Conservation (phyloP, 306 rosid species). For the Pyrus bretschneideri region DNA sequence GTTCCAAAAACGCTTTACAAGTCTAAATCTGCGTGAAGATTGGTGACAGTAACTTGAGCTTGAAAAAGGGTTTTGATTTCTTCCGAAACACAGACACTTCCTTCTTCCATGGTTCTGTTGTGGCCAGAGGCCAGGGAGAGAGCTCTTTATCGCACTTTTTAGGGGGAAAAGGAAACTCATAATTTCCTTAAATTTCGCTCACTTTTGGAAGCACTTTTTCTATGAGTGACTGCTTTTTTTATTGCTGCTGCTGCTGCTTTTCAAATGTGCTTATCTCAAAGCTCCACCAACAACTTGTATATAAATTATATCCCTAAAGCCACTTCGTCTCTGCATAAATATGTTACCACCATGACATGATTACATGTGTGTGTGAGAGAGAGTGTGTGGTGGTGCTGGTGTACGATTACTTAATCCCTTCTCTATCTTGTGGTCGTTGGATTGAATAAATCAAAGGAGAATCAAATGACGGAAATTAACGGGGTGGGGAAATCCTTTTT, state of each 20-base stretch:
- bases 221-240: conserved; percentile 30
- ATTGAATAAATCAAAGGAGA: no score
- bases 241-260: conserved; percentile 2
- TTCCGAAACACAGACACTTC: conserved; percentile 5
- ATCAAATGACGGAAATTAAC: no score
- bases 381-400: no score
- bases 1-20: conserved; percentile 3
- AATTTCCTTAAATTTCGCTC: conserved; percentile 65
- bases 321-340: conserved; percentile 10
- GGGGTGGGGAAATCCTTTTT: no score
- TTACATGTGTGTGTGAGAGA: conserved; percentile 5
- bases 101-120: conserved; percentile 3
- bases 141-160: conserved; percentile 20
- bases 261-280: conserved; percentile 14
- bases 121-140: background rate
- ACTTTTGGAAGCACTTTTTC: conserved; percentile 34
- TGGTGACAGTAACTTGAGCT: conserved; percentile 26
- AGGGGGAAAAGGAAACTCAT: conserved; percentile 6
- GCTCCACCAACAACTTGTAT: background rate
- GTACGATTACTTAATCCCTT: no score
- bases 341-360: conserved; percentile 17
- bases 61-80: conserved; percentile 11
- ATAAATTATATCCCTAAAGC: conserved; percentile 27
- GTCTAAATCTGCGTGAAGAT: conserved; percentile 24
- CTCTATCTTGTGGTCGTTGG: no score